Evolutionary conservation across 179 eudicot genomes (phyloP), one percentile per base, ranked within the genome.

Genomic region (Spinacia oleracea): DNA sequence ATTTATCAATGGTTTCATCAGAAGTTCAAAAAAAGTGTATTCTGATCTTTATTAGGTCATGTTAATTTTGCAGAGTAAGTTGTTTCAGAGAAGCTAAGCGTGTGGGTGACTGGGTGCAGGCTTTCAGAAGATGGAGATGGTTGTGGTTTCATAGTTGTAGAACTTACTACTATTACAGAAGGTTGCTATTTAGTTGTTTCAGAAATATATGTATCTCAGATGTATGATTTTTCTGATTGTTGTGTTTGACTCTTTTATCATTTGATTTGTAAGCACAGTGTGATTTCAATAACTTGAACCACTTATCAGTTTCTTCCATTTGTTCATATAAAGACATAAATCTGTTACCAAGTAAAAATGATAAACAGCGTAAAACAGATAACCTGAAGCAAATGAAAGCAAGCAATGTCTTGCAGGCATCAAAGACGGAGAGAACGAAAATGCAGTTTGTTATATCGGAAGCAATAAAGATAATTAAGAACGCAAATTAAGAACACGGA

Each of bases 141-240:
- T 7, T 43, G 65, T 42, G 15, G 21, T n/a, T n/a, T n/a, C 12
- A n/a, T 46, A 72, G 43, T 48, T 72, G 42, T 72, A 31, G 75
- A 72, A 53, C 29, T 18, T 32, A 51, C 16, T 32, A 53, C 29
- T 32, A 20, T 31, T 21, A 72, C 75, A 50, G 53, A 70, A 51
- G 74, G 25, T 21, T 35, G 48, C 20, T 69, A 35, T 23, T 42
- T 70, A 45, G 27, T 67, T 79, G 53, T 67, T 32, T 74, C 74
- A 73, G 70, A 70, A 56, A 35, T 60, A 32, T 77, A 35, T 60
- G 23, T 77, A 73, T 70, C 45, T 77, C 53, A 46, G 68, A 59
- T 55, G 80, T 81, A 48, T 81, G 67, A 46, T 18, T 62, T 31
- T 81, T 70, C 74, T 77, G 78, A 65, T 69, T 75, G 69, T n/a